Base-by-base conservation (phyloP, 371 early-diverging fungal genomes). In the Cokeromyces recurvatus region DNA sequence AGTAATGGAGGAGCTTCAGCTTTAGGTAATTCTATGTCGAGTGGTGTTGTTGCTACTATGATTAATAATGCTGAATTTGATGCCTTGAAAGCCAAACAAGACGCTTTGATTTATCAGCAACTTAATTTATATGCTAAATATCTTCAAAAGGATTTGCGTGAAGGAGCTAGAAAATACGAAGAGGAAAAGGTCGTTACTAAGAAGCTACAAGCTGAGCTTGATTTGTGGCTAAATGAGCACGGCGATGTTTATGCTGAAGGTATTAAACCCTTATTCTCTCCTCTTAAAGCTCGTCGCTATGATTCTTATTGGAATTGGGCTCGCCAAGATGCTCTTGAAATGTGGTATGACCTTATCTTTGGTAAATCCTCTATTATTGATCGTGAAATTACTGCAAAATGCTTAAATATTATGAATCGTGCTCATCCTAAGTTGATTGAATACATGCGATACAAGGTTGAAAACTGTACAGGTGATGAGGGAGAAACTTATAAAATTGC, bases 221-320 rank as follows among this genome's bases (percentile, higher is more conserved):
- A 96, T 62, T 66, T 82, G 55, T 93, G 92, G 92, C 64, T 81
- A 46, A 84, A 82, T 51, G 96, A 96, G 68, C 93, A 92, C 53
- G 96, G 94, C 46, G 86, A 88, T 31, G 68, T 78, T 43, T 95
- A 91, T 73, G 83, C 89, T 25, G 82, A 88, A 44, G 95, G 97
- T 35, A 90, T 95, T 64, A 79, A 77, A 41, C 93, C 93, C 14
- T 57, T 79, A 17, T 97, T 97, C 68, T 81, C 81, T 46, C 64
- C 73, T 38, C 79, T 82, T 52, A 97, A 93, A 80, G 94, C 87
- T 27, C 90, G 97, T 36, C 72, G 65, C 20, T 95, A 91, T 57
- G 94, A 94, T 53, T 95, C 95, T 23, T 86, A 87, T 82, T 97
- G 97, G 97, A 97, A 97, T 77, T 97, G 97, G 97, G 91, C 87